A percentile compares a stretch with the other conserved stretches of the same genome.
phyloP scores from a whole-genome alignment of 108 stramenopile species.

The Asterionellopsis glacialis region DNA sequence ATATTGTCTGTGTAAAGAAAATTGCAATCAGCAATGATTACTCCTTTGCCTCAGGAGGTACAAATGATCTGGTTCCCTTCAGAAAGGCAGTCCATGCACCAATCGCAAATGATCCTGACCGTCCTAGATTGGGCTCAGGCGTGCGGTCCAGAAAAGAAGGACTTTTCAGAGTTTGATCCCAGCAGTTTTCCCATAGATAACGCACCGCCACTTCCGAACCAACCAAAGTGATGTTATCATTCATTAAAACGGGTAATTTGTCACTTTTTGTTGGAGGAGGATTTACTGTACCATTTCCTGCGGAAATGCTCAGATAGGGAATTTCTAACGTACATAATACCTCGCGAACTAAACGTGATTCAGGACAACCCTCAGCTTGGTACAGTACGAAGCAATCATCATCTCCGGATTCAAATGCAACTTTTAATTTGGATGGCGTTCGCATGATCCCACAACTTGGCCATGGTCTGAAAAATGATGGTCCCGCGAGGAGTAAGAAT shows the following conservation, averaged over 20 bases:
- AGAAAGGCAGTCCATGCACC: constrained; percentile 21
- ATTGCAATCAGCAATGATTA: constrained; percentile 2
- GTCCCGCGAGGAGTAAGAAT: constrained; percentile 15
- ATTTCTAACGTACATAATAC: constrained; percentile 15
- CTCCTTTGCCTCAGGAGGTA: constrained; percentile 9
- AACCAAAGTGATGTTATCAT: too few relatives aligned
- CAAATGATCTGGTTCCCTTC: constrained; percentile 13
- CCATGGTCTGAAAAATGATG: constrained; percentile 24
- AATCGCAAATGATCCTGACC: background rate
- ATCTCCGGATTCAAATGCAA: background rate
- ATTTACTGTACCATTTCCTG: constrained; percentile 7
- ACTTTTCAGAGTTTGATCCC: too few relatives aligned
- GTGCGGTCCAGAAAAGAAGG: too few relatives aligned
- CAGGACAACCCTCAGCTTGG: constrained; percentile 25
- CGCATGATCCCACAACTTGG: constrained; percentile 16
- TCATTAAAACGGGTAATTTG: background rate
- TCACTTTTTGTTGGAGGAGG: background rate
- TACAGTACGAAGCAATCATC: constrained; percentile 12
- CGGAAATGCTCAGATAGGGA: constrained; percentile 17
- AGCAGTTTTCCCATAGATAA: too few relatives aligned
- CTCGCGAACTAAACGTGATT: constrained; percentile 24
- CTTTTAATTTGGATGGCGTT: background rate
- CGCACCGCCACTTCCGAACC: too few relatives aligned
- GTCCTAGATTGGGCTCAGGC: background rate
- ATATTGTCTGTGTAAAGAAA: too few relatives aligned